These are phyloP conservation scores for Microdochium bolleyi DNA, from an alignment of 2,329 filamentous ascomycete species.

Conservation along the genomic window DNA sequence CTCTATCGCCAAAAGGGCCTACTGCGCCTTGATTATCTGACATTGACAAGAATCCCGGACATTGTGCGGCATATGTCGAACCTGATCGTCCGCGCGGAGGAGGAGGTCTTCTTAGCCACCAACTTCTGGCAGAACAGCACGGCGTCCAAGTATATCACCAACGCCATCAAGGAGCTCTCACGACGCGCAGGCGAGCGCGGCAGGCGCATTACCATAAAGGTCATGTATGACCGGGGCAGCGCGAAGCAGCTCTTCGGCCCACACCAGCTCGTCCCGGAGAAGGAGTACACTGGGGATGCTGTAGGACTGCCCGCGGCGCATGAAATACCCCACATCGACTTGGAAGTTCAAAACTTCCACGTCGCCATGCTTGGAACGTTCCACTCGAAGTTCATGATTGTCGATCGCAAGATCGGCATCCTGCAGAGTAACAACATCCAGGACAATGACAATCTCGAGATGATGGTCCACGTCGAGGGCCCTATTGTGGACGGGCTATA, in stretches of 20 bases:
- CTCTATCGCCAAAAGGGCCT: no score
- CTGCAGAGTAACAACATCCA: slow-evolving; percentile 74
- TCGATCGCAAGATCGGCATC: slow-evolving; percentile 63
- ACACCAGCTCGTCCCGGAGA: slow-evolving; percentile 50
- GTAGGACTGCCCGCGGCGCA: slow-evolving; percentile 53
- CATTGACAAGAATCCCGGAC: slow-evolving; percentile 44
- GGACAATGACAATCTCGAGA: slow-evolving; percentile 74
- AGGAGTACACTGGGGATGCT: slow-evolving; percentile 47
- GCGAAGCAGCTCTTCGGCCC: slow-evolving; percentile 57
- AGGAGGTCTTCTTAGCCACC: slow-evolving; percentile 66
- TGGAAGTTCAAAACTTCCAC: slow-evolving; percentile 69
- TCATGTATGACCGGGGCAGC: slow-evolving; percentile 68
- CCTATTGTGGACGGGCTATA: slow-evolving; percentile 70
- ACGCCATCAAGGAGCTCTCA: slow-evolving; percentile 63
- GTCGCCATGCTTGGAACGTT: slow-evolving; percentile 64
- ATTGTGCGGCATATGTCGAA: slow-evolving; percentile 70
- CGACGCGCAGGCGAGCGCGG: slow-evolving; percentile 51
- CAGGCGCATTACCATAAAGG: slow-evolving; percentile 55
- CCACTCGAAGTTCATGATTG: slow-evolving; percentile 70
- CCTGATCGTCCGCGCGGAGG: slow-evolving; percentile 63
- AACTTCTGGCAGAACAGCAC: slow-evolving; percentile 69
- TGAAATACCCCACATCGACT: slow-evolving; percentile 63
- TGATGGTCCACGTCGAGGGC: slow-evolving; percentile 71
- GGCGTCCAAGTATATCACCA: slow-evolving; percentile 58
- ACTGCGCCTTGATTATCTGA: background rate